A percentile compares a stretch with the other conserved stretches of the same genome.
These are phyloP conservation scores for Bothriochloa decipiens DNA, from an alignment of 176 grass and related monocot species.

Conservation along the genomic window DNA sequence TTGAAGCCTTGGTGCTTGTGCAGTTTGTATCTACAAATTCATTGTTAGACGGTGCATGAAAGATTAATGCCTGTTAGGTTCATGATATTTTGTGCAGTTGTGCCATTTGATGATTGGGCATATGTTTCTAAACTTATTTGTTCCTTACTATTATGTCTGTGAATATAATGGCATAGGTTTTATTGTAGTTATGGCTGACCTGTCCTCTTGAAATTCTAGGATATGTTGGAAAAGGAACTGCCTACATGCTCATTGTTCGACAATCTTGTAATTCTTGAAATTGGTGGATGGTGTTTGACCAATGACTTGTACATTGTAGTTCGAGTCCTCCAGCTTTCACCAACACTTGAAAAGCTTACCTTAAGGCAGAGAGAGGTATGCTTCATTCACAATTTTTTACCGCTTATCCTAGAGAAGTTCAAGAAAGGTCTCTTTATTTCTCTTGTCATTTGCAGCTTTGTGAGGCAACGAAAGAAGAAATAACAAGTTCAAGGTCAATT, in stretches of 20 bases:
- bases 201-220: slow-evolving; percentile 21
- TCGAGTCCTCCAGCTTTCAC: slow-evolving; percentile 39
- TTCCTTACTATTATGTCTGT: background rate
- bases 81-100: slow-evolving; percentile 11
- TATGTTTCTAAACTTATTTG: background rate
- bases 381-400: background rate
- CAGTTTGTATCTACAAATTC: background rate
- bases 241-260: slow-evolving; percentile 31
- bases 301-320: slow-evolving; percentile 25
- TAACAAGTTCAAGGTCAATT: background rate
- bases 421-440: background rate
- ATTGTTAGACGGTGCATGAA: background rate
- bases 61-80: background rate
- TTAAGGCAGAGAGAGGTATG: slow-evolving; percentile 13
- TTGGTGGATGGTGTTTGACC: slow-evolving; percentile 32
- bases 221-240: slow-evolving; percentile 43
- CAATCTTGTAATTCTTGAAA: slow-evolving; percentile 11
- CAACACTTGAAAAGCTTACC: slow-evolving; percentile 25
- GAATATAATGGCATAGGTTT: background rate
- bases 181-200: background rate
- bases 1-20: background rate
- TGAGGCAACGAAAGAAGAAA: background rate
- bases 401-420: background rate
- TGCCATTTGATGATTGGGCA: background rate
- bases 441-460: background rate